A percentile compares a stretch with the other conserved stretches of the same genome.
Conservation (phyloP, 73 alveolate species). For the Stentor coeruleus region DNA sequence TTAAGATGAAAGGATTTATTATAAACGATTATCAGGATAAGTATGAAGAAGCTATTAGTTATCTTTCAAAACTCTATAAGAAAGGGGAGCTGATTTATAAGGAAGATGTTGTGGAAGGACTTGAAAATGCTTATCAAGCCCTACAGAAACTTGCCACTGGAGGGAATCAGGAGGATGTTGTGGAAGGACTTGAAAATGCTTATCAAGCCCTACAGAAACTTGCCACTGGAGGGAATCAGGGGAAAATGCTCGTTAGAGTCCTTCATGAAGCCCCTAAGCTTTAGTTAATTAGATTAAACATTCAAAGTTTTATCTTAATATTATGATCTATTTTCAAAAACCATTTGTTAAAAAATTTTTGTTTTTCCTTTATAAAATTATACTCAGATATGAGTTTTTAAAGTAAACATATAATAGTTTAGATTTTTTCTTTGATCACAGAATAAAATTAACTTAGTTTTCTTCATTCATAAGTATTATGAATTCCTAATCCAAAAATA, state of each 20-base stretch:
- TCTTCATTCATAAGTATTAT: too few species aligned
- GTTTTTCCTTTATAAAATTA: neutral
- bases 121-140: constrained; percentile 54
- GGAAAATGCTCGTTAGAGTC: neutral
- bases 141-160: constrained; percentile 52
- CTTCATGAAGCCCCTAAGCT: neutral
- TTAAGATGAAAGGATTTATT: constrained; percentile 59
- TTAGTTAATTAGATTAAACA: neutral
- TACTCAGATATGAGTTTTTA: too few species aligned
- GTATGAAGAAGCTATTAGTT: constrained; percentile 31
- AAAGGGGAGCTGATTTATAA: constrained; percentile 52
- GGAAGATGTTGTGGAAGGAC: constrained; percentile 57
- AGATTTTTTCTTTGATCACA: too few species aligned
- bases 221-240: too few species aligned
- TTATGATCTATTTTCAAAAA: neutral
- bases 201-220: neutral
- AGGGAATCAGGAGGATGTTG: constrained; percentile 59
- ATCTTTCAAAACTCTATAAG: constrained; percentile 33
- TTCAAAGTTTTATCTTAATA: neutral
- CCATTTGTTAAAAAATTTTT: too few species aligned
- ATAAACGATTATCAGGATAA: constrained; percentile 52
- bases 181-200: constrained; percentile 28
- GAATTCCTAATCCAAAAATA: neutral
- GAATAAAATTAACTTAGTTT: neutral
- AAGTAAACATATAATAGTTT: too few species aligned